Percentiles rank a stretch among this genome's conserved stretches.
phyloP scores from a whole-genome alignment of 352 stramenopile species.

The Pythium utonaiense region DNA sequence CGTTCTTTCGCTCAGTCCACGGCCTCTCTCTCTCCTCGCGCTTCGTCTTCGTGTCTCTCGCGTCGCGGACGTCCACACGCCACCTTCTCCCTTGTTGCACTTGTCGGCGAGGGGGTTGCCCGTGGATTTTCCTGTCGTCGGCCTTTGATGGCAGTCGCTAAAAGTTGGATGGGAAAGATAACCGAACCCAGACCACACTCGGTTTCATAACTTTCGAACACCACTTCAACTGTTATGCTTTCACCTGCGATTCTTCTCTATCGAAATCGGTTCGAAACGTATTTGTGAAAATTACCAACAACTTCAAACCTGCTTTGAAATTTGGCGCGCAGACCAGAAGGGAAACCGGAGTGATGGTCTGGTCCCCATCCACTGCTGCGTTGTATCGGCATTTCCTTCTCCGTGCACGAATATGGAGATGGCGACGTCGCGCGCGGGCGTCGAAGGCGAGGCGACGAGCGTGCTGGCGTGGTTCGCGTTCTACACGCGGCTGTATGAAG shows the following conservation, averaged over 20 bases:
- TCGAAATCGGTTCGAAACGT: constrained; percentile 11
- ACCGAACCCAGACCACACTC: constrained; percentile 5
- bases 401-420: constrained; percentile 2
- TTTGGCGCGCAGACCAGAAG: constrained; percentile 16
- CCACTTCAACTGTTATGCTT: background rate
- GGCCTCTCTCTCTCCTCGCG: background rate
- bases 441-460: constrained; percentile 25
- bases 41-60: background rate
- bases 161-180: constrained; percentile 15
- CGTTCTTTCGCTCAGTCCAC: background rate
- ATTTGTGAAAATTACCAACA: constrained; percentile 25
- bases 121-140: constrained; percentile 8
- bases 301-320: constrained; percentile 24
- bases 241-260: background rate
- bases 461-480: constrained; percentile 24
- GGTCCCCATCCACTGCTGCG: background rate
- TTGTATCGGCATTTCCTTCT: background rate
- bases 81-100: constrained; percentile 4
- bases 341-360: constrained; percentile 23
- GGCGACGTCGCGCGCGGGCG: background rate
- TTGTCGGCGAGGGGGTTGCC: constrained; percentile 11
- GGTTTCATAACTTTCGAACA: constrained; percentile 2
- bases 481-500: constrained; percentile 18
- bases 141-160: constrained; percentile 2
- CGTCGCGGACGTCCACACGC: background rate